Percentiles rank a stretch among this genome's conserved stretches.
Conservation (phyloP, 306 rosid species). For the Nissolia schottii region DNA sequence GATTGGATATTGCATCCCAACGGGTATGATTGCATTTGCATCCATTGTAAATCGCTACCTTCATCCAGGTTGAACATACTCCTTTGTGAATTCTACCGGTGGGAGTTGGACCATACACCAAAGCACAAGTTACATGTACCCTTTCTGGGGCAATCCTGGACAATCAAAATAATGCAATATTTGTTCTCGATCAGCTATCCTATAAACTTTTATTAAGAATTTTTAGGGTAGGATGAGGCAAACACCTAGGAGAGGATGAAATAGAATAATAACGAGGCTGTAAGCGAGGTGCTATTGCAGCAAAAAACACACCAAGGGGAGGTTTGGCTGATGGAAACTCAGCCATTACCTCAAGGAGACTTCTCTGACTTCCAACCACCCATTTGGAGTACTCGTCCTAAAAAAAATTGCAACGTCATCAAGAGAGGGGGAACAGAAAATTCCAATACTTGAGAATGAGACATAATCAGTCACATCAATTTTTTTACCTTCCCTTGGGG, state of each 20-base stretch:
- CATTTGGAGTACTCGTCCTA: constrained; percentile 96
- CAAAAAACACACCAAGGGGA: constrained; percentile 94
- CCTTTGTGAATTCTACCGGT: constrained; percentile 97
- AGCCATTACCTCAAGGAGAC: constrained; percentile 89
- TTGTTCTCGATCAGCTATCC: background rate
- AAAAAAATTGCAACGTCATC: constrained; percentile 5
- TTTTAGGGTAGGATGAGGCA: constrained; percentile 12
- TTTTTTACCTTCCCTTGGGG: constrained; percentile 81
- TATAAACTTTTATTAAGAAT: constrained; percentile 3
- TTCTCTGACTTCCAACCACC: constrained; percentile 87
- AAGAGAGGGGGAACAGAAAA: background rate
- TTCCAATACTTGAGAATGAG: background rate
- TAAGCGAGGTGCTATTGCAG: constrained; percentile 84
- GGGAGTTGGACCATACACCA: constrained; percentile 83
- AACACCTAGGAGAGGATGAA: constrained; percentile 93
- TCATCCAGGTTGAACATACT: constrained; percentile 97
- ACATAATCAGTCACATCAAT: background rate
- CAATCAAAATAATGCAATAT: constrained; percentile 9
- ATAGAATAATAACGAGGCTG: constrained; percentile 96
- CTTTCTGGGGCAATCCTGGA: constrained; percentile 63
- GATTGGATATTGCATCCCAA: constrained; percentile 9
- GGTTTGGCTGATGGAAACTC: constrained; percentile 93
- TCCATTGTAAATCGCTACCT: constrained; percentile 47
- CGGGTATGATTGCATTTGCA: background rate
- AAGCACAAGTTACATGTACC: constrained; percentile 91